A percentile compares a stretch with the other conserved stretches of the same genome.
Evolutionary conservation across 371 early-diverging fungal genomes (phyloP).

Genomic region (Rozella allomycis): DNA sequence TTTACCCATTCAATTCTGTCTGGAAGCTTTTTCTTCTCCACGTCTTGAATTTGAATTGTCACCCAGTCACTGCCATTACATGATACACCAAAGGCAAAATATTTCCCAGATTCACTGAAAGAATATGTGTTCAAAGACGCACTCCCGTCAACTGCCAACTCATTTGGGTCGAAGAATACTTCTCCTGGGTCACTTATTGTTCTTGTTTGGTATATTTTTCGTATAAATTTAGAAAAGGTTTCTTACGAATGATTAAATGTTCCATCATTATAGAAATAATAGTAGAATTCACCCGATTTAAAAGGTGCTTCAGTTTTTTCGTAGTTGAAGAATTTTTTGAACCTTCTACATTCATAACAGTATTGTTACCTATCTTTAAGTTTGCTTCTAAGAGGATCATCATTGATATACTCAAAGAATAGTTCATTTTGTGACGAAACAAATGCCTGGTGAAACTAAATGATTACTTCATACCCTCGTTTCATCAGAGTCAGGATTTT

Average conservation of each 20-base stretch:
- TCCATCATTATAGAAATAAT: conserved; percentile 36
- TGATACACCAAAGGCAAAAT: conserved; percentile 15
- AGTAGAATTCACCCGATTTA: conserved; percentile 30
- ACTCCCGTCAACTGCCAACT: conserved; percentile 30
- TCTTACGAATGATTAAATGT: too few species aligned
- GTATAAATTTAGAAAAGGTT: too few species aligned
- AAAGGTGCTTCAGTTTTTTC: conserved; percentile 27
- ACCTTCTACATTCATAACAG: conserved; percentile 4
- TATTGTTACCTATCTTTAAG: conserved; percentile 11
- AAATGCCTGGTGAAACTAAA: too few species aligned
- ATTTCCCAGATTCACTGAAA: conserved; percentile 29
- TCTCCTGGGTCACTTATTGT: conserved; percentile 10
- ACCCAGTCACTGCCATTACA: conserved; percentile 31
- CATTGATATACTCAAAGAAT: conserved; percentile 1
- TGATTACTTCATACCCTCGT: too few species aligned
- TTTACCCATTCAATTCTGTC: conserved; percentile 24
- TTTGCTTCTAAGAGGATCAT: conserved; percentile 4
- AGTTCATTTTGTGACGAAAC: neutral
- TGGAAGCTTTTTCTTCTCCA: conserved; percentile 6
- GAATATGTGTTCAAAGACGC: conserved; percentile 3
- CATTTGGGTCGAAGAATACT: conserved; percentile 28
- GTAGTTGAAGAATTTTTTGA: conserved; percentile 14
- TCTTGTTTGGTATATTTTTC: conserved; percentile 12
- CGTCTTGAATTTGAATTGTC: conserved; percentile 18
- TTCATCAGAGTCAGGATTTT: conserved; percentile 23